Evolutionary conservation across 2,329 filamentous ascomycete genomes (phyloP), one percentile per base, ranked within the genome.

Genomic region (Lachnellula occidentalis): DNA sequence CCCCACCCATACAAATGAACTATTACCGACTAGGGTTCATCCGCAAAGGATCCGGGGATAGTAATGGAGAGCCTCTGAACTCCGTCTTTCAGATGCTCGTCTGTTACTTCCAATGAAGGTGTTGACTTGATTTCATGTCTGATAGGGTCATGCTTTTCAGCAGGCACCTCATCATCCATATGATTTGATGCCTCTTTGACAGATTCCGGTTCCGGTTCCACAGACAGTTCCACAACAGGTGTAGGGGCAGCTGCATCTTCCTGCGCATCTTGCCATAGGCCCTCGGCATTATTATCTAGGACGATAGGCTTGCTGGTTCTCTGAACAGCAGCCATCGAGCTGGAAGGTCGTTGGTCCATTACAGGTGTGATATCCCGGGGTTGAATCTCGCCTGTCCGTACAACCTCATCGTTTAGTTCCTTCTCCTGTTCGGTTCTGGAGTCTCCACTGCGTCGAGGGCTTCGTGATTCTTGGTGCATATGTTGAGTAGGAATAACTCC

Each of bases 401-500:
- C 61, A 14, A 67, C 50, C 47, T 69, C 65, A 34, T 63, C 62
- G 31, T 59, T 64, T 27, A 68, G 42, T 42, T 66, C 64, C 47
- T 53, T 55, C 45, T 67, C 64, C 39, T 64, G 59, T 37, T 66
- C 64, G 31, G 58, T 65, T 47, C 64, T 61, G 34, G 65, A 58
- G 51, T 66, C 66, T 36, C 62, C 63, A 50, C 65, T 68, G 4
- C 56, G 41, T n/a, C 64, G 58, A 37, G 65, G 65, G 46, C 62
- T 66, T 24, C 58, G 57, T 11, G 53, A n/a, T 15, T 66, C 62
- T 3, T 50, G 22, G 39, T 64, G 59, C 17, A 53, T 48, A 46
- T 65, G 58, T 19, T 66, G 62, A 14, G 55, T 53, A 1, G 92
- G 94, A 12, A 97, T 74, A 2, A 99, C 90, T 14, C 94, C 94